These are phyloP conservation scores for Trichophyton verrucosum DNA, from an alignment of 2,329 filamentous ascomycete species.

Conservation along the genomic window DNA sequence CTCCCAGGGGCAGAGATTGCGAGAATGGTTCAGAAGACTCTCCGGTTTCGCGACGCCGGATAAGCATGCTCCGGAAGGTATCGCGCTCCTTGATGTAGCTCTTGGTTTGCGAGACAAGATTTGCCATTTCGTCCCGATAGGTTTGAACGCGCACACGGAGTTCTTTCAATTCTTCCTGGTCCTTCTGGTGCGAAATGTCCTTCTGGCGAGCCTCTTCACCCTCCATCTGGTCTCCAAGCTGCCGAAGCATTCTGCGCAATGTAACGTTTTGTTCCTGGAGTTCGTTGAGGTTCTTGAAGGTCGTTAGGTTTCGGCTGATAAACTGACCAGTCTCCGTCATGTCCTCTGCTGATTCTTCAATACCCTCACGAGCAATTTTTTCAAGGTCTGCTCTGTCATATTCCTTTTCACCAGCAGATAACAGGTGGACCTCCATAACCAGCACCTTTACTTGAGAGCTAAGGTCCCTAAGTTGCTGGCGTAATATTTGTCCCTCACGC, in stretches of 20 bases:
- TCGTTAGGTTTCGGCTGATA: conserved; percentile 78
- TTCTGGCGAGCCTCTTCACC: conserved; percentile 66
- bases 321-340: conserved; percentile 76
- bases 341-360: conserved; percentile 59
- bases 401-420: conserved; percentile 62
- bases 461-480: conserved; percentile 77
- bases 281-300: conserved; percentile 74
- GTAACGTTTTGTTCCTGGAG: conserved; percentile 81
- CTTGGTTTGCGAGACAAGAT: conserved; percentile 70
- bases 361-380: conserved; percentile 62
- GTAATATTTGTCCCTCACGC: conserved; percentile 63
- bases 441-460: conserved; percentile 84
- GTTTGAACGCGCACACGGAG: conserved; percentile 61
- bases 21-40: conserved; percentile 56
- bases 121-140: conserved; percentile 73
- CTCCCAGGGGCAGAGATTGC: conserved; percentile 51
- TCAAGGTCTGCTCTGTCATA: conserved; percentile 66
- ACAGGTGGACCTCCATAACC: conserved; percentile 68
- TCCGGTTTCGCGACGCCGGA: conserved; percentile 55
- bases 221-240: conserved; percentile 81
- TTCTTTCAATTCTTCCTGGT: conserved; percentile 58
- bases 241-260: conserved; percentile 66
- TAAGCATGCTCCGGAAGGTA: conserved; percentile 91
- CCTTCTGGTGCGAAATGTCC: conserved; percentile 41
- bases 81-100: conserved; percentile 93